Percentiles rank a stretch among this genome's conserved stretches.
Conservation (phyloP, 768 basidiomycete species). For the Trametes punicea region DNA sequence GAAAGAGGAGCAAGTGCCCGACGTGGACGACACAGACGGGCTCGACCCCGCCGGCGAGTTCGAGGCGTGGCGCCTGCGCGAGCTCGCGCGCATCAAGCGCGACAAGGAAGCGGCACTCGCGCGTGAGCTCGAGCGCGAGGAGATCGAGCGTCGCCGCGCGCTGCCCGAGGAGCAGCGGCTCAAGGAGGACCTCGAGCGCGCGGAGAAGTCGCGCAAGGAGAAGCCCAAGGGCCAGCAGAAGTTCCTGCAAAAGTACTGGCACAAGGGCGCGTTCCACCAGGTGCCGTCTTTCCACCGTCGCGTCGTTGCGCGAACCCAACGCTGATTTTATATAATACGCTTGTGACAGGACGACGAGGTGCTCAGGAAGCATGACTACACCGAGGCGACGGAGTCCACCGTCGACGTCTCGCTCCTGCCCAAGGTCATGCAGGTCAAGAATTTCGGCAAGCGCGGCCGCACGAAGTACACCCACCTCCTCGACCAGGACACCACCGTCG, state of each 20-base stretch:
- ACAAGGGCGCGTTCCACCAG: slow-evolving; percentile 99
- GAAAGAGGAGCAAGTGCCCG: slow-evolving; percentile 76
- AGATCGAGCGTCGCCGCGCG: slow-evolving; percentile 87
- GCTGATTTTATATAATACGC: no score
- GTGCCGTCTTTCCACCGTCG: slow-evolving; percentile 37
- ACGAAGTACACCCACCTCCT: slow-evolving; percentile 96
- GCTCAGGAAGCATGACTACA: slow-evolving; percentile 78
- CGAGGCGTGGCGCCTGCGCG: slow-evolving; percentile 93
- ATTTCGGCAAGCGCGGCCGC: slow-evolving; percentile 89
- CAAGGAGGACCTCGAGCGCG: slow-evolving; percentile 87
- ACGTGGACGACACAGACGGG: slow-evolving; percentile 95
- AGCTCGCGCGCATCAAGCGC: slow-evolving; percentile 87
- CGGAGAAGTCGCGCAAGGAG: slow-evolving; percentile 76
- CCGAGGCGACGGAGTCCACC: slow-evolving; percentile 85
- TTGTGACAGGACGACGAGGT: slow-evolving; percentile 80
- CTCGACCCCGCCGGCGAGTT: slow-evolving; percentile 88
- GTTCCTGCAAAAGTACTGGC: slow-evolving; percentile 98
- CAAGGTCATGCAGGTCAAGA: slow-evolving; percentile 94
- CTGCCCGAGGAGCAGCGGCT: slow-evolving; percentile 91
- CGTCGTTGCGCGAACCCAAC: no score
- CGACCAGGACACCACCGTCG: slow-evolving; percentile 86
- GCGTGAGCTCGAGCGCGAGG: slow-evolving; percentile 82
- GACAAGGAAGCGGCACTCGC: slow-evolving; percentile 87
- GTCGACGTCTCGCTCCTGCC: slow-evolving; percentile 87
- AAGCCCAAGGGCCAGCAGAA: slow-evolving; percentile 90